Percentiles rank a stretch among this genome's conserved stretches.
phyloP scores from a whole-genome alignment of 1,284 basidiomycete species.

The Anthracocystis setariae region DNA sequence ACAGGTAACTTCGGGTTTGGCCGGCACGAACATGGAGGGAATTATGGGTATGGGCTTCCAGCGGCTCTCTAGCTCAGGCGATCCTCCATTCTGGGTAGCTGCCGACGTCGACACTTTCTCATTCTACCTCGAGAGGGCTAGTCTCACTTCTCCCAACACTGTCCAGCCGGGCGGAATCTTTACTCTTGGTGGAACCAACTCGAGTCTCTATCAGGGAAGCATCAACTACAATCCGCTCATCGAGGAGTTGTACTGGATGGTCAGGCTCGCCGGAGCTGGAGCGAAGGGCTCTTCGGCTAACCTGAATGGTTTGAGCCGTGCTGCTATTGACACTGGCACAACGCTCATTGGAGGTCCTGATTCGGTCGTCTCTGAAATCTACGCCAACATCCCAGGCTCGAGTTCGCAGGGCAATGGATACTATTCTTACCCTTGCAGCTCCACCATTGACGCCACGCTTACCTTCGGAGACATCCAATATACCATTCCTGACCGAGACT shows the following conservation, averaged over 20 bases:
- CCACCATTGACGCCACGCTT: constrained; percentile 44
- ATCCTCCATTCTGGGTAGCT: constrained; percentile 49
- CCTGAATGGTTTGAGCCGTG: constrained; percentile 28
- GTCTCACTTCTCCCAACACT: constrained; percentile 13
- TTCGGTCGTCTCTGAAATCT: constrained; percentile 44
- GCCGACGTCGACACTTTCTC: constrained; percentile 41
- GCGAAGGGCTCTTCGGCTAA: constrained; percentile 19
- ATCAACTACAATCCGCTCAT: constrained; percentile 49
- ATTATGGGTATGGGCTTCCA: constrained; percentile 60
- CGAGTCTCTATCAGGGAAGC: constrained; percentile 47
- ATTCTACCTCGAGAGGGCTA: constrained; percentile 52
- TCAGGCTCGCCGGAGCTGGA: constrained; percentile 47
- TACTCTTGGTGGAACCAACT: constrained; percentile 57
- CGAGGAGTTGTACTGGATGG: constrained; percentile 54
- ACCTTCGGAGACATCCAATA: constrained; percentile 56
- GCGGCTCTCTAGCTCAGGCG: constrained; percentile 23
- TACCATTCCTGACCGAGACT: constrained; percentile 45
- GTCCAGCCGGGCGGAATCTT: constrained; percentile 51
- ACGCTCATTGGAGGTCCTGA: constrained; percentile 62
- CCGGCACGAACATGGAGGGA: constrained; percentile 34
- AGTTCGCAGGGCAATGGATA: constrained; percentile 47
- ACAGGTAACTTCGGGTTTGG: constrained; percentile 29
- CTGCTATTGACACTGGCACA: constrained; percentile 65
- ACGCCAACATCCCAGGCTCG: constrained; percentile 52
- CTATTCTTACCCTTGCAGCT: constrained; percentile 59